These are phyloP conservation scores for Penicillium waksmanii DNA, from an alignment of 495 filamentous ascomycete genomes.

Conservation along the genomic window DNA sequence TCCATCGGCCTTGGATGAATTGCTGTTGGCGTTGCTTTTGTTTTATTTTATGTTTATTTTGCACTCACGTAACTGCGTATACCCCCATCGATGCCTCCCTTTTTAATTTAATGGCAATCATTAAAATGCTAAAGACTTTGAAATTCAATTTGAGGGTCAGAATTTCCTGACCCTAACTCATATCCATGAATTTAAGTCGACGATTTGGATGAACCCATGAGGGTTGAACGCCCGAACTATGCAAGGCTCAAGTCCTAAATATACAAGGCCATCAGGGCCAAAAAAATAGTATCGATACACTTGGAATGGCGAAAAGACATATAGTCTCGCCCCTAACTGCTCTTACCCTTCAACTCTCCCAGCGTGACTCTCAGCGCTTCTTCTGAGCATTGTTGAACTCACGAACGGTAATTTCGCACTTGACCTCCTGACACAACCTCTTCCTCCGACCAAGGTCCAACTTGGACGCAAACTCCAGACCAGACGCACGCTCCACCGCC, in stretches of 20 bases:
- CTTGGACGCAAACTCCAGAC: slow-evolving; percentile 85
- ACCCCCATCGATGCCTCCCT: background rate
- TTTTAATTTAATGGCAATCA: background rate
- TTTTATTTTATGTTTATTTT: background rate
- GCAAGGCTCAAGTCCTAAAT: slow-evolving; percentile 27
- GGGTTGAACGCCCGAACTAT: slow-evolving; percentile 29
- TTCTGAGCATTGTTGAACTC: slow-evolving; percentile 63
- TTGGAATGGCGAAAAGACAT: background rate
- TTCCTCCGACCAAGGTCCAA: slow-evolving; percentile 72
- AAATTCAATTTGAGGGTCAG: too few species aligned
- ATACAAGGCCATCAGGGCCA: slow-evolving; percentile 22
- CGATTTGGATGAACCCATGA: slow-evolving; percentile 1
- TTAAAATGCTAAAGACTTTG: too few species aligned
- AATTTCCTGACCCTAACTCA: too few species aligned
- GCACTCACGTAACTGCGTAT: background rate
- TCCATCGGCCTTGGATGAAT: background rate
- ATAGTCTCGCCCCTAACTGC: background rate
- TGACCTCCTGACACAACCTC: slow-evolving; percentile 82
- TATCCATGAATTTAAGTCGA: too few species aligned
- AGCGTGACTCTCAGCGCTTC: slow-evolving; percentile 9
- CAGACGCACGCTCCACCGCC: slow-evolving; percentile 86
- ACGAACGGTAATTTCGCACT: slow-evolving; percentile 76
- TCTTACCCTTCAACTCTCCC: too few species aligned
- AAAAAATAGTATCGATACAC: slow-evolving; percentile 3
- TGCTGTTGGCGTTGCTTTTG: background rate